Evolutionary conservation across 805 yeast species (phyloP), one percentile per base, ranked within the genome.

Genomic region (Teunomyces panamensis): DNA sequence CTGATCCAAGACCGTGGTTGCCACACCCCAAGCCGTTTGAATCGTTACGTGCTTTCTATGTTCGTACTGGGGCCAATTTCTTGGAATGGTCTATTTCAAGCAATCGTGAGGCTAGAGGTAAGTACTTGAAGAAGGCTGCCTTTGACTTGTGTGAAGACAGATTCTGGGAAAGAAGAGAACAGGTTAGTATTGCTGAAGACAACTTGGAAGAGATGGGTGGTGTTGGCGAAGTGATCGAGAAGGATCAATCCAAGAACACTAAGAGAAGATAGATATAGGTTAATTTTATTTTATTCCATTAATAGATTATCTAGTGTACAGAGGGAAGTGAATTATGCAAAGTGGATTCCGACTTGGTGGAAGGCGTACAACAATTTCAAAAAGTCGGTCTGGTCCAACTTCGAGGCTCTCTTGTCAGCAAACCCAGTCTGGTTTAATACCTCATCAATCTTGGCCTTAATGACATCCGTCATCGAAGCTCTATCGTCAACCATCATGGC

Each of bases 131-230:
- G 70, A 84, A 85, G 47, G 86, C 88, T 39, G 85, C 97, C 0
- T 92, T 92, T 62, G 97, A 90, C 52, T 69, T 92, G 51, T 86
- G 94, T 64, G 96, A 91, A 67, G 92, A 86, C 55, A 81, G 99
- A 71, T 92, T 96, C 94, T 92, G 98, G 98, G 98, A 92, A 64
- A 86, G 98, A 72, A 83, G 97, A 70, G 98, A 92, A 57, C 92
- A 84, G 58, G 84, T 92, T 20, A 84, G 95, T 63, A 78, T 82
- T 35, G 87, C 88, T 44, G 99, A 92, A 69, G 98, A 92, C 56
- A 81, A 83, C 61, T 69, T 88, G 57, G 97, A 92, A 67, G 96
- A 90, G 57, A 61, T 87, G 64, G 96, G 96, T 43, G 97, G 96
- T 49, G 91, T 89, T 51, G 95, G 87, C 13, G 96, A 88, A 49